These are phyloP conservation scores for Cryphonectria japonica DNA, from an alignment of 2,329 filamentous ascomycete genomes.

Conservation along the genomic window DNA sequence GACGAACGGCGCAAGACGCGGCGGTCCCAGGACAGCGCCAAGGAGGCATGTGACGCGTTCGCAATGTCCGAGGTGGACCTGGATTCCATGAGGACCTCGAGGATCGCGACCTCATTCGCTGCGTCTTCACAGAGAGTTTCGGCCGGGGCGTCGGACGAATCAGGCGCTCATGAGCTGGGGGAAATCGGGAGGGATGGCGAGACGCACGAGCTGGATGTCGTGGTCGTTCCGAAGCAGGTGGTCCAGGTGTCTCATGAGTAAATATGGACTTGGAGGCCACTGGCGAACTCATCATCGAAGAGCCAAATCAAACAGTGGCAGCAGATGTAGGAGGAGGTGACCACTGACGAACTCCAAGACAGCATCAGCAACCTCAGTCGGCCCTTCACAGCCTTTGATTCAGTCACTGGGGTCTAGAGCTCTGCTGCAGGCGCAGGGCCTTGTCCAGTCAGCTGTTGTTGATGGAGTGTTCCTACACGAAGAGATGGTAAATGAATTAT, in stretches of 20 bases:
- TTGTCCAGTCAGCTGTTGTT: not conserved
- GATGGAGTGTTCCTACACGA: not conserved
- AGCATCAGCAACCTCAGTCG: not conserved
- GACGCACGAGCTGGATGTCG: conserved; percentile 26
- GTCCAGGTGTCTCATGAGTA: conserved; percentile 7
- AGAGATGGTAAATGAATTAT: conserved; percentile 6
- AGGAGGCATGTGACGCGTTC: conserved; percentile 25
- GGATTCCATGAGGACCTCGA: conserved; percentile 23
- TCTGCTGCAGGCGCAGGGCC: not conserved
- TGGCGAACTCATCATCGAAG: not conserved
- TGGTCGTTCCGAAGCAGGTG: conserved; percentile 21
- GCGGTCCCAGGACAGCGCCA: conserved; percentile 2
- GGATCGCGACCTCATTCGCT: conserved; percentile 21
- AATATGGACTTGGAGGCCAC: not conserved
- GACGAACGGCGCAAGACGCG: conserved; percentile 30
- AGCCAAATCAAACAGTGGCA: not conserved
- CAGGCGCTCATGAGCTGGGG: conserved; percentile 10
- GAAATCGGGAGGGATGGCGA: not conserved
- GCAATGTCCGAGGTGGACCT: conserved; percentile 26
- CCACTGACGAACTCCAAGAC: not conserved
- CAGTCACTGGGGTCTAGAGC: not conserved
- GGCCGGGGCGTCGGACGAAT: conserved; percentile 8
- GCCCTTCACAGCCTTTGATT: not conserved
- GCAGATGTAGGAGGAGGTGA: not conserved
- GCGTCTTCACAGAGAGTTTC: conserved; percentile 21